A percentile compares a stretch with the other conserved stretches of the same genome.
Evolutionary conservation across 2,329 filamentous ascomycete species (phyloP).

Genomic region (Aspergillus flavus): DNA sequence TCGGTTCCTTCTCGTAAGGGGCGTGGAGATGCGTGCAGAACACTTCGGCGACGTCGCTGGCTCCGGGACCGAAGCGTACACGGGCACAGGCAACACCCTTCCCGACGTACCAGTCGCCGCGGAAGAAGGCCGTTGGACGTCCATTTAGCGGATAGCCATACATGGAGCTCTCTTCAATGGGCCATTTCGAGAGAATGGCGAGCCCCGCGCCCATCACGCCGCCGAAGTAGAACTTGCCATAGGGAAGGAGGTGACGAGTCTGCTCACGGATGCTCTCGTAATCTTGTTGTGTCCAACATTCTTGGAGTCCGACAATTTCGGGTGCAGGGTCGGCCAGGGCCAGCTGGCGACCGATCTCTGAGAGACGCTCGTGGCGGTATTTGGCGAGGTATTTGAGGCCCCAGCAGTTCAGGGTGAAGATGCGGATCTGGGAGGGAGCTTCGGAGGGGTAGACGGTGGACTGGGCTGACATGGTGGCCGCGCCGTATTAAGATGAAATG

Average conservation of each 20-base stretch:
- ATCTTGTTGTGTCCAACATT: slow-evolving; percentile 89
- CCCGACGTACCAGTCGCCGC: slow-evolving; percentile 95
- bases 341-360: slow-evolving; percentile 81
- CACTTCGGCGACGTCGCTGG: slow-evolving; percentile 75
- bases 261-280: slow-evolving; percentile 75
- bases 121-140: slow-evolving; percentile 87
- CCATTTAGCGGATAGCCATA: slow-evolving; percentile 87
- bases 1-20: slow-evolving; percentile 76
- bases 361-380: slow-evolving; percentile 73
- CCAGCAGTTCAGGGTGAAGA: slow-evolving; percentile 96
- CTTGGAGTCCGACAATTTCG: slow-evolving; percentile 89
- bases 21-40: slow-evolving; percentile 94
- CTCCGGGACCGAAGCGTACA: slow-evolving; percentile 68
- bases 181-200: slow-evolving; percentile 87
- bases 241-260: slow-evolving; percentile 74
- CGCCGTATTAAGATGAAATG: background rate
- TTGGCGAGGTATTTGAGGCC: slow-evolving; percentile 85
- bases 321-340: slow-evolving; percentile 68
- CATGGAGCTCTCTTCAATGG: slow-evolving; percentile 88
- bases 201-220: slow-evolving; percentile 89
- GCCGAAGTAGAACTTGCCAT: slow-evolving; percentile 90
- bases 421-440: slow-evolving; percentile 65
- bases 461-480: background rate
- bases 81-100: slow-evolving; percentile 87
- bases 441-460: slow-evolving; percentile 17